phyloP scores from a whole-genome alignment of 805 yeast species.

The Saccharomycopsis babjevae region DNA sequence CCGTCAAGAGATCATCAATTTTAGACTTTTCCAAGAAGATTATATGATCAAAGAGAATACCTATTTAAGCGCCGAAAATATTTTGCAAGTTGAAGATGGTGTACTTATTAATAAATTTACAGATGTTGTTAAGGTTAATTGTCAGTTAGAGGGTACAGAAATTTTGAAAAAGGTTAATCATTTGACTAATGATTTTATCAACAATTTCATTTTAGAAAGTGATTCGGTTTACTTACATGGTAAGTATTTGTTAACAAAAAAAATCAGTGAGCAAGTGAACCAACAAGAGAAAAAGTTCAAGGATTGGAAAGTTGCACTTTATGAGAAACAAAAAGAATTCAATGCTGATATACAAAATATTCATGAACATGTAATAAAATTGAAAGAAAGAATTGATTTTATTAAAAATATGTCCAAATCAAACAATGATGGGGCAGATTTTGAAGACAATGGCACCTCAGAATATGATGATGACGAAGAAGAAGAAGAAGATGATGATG shows the following conservation, averaged over 20 bases:
- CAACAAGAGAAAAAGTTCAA: conserved; percentile 47
- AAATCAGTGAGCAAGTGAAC: conserved; percentile 33
- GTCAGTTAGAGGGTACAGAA: conserved; percentile 23
- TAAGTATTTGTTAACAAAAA: conserved; percentile 34
- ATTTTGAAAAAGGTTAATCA: conserved; percentile 32
- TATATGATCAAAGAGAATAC: not conserved
- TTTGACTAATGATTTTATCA: conserved; percentile 29
- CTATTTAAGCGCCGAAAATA: not conserved
- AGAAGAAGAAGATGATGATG: not conserved
- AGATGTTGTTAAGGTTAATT: conserved; percentile 1
- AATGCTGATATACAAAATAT: conserved; percentile 43
- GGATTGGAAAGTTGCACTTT: conserved; percentile 50
- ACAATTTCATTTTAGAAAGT: conserved; percentile 31
- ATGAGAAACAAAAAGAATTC: conserved; percentile 43
- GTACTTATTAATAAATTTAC: conserved; percentile 6
- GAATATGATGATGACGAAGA: conserved; percentile 2
- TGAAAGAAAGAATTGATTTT: conserved; percentile 25
- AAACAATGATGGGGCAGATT: not conserved
- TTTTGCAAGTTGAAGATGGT: conserved; percentile 5
- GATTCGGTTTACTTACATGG: conserved; percentile 38
- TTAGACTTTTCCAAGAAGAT: conserved; percentile 26
- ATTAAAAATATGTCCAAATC: not conserved
- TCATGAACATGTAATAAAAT: conserved; percentile 28
- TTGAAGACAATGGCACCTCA: not conserved
- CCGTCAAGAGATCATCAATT: conserved; percentile 46